Evolutionary conservation across 768 basidiomycete genomes (phyloP).

Genomic region (Lentinula guzmanii): DNA sequence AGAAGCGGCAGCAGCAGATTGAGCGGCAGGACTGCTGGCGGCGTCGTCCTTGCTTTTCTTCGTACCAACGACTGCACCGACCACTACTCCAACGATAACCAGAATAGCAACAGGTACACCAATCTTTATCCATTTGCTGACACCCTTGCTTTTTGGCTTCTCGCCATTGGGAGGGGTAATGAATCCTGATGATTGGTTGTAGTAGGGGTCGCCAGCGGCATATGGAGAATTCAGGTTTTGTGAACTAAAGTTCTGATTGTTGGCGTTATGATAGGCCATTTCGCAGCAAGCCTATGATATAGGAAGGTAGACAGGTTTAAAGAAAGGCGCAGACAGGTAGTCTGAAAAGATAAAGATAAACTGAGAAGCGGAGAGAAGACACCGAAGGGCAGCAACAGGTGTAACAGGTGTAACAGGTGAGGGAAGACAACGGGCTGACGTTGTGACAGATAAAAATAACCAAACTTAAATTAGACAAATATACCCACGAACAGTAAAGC

Average conservation of each 20-base stretch:
- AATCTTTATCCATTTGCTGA: conserved; percentile 71
- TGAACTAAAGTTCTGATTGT: conserved; percentile 1
- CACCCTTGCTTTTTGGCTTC: conserved; percentile 35
- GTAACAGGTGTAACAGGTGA: neutral
- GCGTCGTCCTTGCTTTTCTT: conserved; percentile 40
- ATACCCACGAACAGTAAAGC: neutral
- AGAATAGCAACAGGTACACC: conserved; percentile 63
- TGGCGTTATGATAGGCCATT: conserved; percentile 4
- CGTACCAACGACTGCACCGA: conserved; percentile 78
- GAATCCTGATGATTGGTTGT: conserved; percentile 64
- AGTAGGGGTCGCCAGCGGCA: conserved; percentile 57
- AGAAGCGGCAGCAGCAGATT: conserved; percentile 38
- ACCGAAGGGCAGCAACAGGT: neutral
- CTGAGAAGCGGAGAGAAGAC: neutral
- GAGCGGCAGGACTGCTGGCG: conserved; percentile 33
- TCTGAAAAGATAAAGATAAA: neutral
- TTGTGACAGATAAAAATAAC: neutral
- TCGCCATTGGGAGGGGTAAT: conserved; percentile 41
- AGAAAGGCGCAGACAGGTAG: conserved; percentile 5
- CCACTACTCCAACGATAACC: conserved; percentile 59
- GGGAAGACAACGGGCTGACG: neutral
- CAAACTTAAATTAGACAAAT: neutral
- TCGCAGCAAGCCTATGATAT: neutral
- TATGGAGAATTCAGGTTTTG: conserved; percentile 31
- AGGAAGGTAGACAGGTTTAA: neutral